Evolutionary conservation across 805 yeast species (phyloP), one percentile per base, ranked within the genome.

Genomic region (Saccharomycopsis synnaedendra): DNA sequence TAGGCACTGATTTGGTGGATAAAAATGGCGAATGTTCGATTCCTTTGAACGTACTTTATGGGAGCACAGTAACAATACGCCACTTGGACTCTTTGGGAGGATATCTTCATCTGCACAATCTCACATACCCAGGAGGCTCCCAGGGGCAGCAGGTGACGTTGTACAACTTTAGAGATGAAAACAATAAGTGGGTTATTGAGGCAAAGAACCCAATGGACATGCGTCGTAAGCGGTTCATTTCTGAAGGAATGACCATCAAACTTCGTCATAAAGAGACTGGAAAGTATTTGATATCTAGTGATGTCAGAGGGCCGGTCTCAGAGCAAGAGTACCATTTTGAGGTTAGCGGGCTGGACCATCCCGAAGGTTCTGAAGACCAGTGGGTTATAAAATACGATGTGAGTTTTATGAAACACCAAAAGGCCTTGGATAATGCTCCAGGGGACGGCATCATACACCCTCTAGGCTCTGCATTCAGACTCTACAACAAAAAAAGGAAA

Each of bases 281-380:
- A 10, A 77, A 78, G 53, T 76, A 84, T 42, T 64, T 93, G 45
- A 80, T 80, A 54, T 83, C 87, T 28, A 78, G 72, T 54, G 54
- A 62, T 1, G 67, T 74, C 44, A 77, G 89, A 51, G 96, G 97
- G 3, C 96, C 96, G 6, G 76, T 88, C 31, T 76, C 90, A 6
- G 95, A 86, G 59, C 93, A 86, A 58, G 97, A 93, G 48, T 89
- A 90, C 63, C 82, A 88, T 59, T 75, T 74, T 54, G 95, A 88
- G 63, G 95, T 88, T 1, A 74, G 85, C 31, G 78, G 86, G 54
- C 68, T 78, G 48, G 93, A 90, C 4, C 75, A 74, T 62, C 62
- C 69, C 5, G 42, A 45, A 3, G 75, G 74, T 62, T 62, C 69
- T 5, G 44, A 45, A 6, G 88, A 85, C 60, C 75, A 76, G 53